Evolutionary conservation across 1,284 basidiomycete species (phyloP).

Genomic region (Sphagnurus paluster): DNA sequence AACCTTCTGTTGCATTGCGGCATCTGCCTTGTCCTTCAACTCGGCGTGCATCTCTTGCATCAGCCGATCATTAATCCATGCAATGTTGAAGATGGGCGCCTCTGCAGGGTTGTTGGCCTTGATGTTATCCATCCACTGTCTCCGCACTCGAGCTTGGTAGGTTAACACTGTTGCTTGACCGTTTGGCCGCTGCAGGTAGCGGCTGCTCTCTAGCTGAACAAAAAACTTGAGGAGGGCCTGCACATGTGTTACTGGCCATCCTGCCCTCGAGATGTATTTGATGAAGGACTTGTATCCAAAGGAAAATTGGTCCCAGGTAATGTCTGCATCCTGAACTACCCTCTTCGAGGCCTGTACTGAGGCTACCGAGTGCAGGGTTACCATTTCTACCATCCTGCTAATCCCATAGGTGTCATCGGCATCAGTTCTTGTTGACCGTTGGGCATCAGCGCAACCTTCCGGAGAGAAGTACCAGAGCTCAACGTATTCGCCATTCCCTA

Average conservation of each 20-base stretch:
- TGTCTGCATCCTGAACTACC: slow-evolving; percentile 17
- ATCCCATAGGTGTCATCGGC: slow-evolving; percentile 14
- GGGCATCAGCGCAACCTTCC: slow-evolving; percentile 24
- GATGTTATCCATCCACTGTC: slow-evolving; percentile 4
- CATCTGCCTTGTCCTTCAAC: too few relatives aligned
- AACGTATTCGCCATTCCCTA: slow-evolving; percentile 22
- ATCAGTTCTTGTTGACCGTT: background rate
- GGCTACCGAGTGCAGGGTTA: slow-evolving; percentile 15
- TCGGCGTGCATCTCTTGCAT: too few relatives aligned
- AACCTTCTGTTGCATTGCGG: too few relatives aligned
- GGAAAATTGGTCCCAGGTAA: slow-evolving; percentile 21
- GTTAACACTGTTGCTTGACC: background rate
- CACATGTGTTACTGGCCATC: background rate
- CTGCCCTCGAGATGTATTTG: background rate
- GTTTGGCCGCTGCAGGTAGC: background rate
- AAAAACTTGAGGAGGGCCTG: background rate
- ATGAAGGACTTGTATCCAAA: slow-evolving; percentile 9
- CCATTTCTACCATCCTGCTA: slow-evolving; percentile 15
- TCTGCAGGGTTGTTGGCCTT: background rate
- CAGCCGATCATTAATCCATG: background rate
- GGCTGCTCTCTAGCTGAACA: slow-evolving; percentile 1
- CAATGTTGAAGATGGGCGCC: slow-evolving; percentile 1
- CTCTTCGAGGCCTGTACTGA: slow-evolving; percentile 18
- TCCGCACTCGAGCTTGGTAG: slow-evolving; percentile 1
- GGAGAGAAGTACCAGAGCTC: slow-evolving; percentile 27